Evolutionary conservation across 148 eudicot species (phyloP).

Genomic region (Euryodendron excelsum): DNA sequence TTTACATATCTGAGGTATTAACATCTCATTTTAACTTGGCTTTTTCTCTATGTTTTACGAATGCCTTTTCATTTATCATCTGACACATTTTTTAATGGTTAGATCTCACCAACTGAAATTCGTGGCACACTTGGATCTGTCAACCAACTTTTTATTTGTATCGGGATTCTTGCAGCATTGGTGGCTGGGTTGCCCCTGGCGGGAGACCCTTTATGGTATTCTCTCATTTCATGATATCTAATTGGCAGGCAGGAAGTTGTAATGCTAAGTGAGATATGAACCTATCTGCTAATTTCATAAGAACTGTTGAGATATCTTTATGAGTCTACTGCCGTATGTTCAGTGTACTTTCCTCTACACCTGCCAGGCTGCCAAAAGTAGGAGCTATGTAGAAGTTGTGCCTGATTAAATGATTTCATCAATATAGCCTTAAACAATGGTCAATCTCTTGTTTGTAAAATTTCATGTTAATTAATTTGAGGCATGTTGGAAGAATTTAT

Average conservation of each 20-base stretch:
- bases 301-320: slow-evolving; percentile 14
- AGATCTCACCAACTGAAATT: slow-evolving; percentile 98
- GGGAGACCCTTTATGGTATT: slow-evolving; percentile 82
- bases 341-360: background rate
- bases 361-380: background rate
- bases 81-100: slow-evolving; percentile 24
- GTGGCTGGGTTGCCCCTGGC: slow-evolving; percentile 94
- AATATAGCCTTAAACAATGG: background rate
- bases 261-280: slow-evolving; percentile 3
- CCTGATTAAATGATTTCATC: background rate
- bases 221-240: slow-evolving; percentile 9
- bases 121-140: slow-evolving; percentile 97
- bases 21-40: background rate
- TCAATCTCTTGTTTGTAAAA: slow-evolving; percentile 6
- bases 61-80: slow-evolving; percentile 1
- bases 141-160: slow-evolving; percentile 91
- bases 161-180: slow-evolving; percentile 92
- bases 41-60: background rate
- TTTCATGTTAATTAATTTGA: background rate
- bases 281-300: too few relatives aligned
- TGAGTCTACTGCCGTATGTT: background rate
- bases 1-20: slow-evolving; percentile 91
- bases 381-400: background rate
- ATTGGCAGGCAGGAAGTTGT: background rate
- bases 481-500: background rate